phyloP scores from a whole-genome alignment of 2,329 filamentous ascomycete genomes.

The Aspergillus texensis region DNA sequence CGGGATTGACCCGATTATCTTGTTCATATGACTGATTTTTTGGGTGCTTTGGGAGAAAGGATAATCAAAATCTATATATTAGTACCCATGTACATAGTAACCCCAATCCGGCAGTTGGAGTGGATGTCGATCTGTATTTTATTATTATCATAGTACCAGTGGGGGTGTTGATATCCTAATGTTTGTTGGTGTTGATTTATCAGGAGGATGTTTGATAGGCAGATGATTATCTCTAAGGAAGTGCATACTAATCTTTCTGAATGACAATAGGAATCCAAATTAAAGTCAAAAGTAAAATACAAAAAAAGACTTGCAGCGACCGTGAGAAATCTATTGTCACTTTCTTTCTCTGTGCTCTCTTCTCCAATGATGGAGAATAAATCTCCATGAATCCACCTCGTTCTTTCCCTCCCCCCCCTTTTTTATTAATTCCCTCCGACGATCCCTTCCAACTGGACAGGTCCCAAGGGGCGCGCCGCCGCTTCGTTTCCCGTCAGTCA shows the following conservation, averaged over 20 bases:
- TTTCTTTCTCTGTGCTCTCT: neutral
- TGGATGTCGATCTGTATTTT: neutral
- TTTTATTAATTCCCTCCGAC: conserved; percentile 6
- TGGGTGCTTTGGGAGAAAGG: neutral
- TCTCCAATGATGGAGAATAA: neutral
- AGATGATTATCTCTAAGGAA: too few species aligned
- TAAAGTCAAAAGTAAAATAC: too few species aligned
- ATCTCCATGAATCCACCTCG: conserved; percentile 1
- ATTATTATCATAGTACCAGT: neutral
- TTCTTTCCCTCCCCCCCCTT: conserved; percentile 8
- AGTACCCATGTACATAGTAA: neutral
- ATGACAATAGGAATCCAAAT: too few species aligned
- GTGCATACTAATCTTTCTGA: too few species aligned
- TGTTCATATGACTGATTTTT: neutral
- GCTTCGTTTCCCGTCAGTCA: conserved; percentile 1
- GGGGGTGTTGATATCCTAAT: neutral
- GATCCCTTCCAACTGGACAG: conserved; percentile 6
- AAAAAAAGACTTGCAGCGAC: neutral
- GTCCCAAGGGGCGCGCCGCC: neutral
- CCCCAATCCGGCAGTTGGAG: neutral
- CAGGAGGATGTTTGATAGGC: too few species aligned
- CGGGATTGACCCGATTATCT: neutral
- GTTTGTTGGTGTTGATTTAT: neutral
- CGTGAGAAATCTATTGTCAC: neutral
- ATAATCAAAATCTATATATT: neutral